A percentile compares a stretch with the other conserved stretches of the same genome.
These are phyloP conservation scores for Acmispon strigosus DNA, from an alignment of 306 rosid species.

Conservation along the genomic window DNA sequence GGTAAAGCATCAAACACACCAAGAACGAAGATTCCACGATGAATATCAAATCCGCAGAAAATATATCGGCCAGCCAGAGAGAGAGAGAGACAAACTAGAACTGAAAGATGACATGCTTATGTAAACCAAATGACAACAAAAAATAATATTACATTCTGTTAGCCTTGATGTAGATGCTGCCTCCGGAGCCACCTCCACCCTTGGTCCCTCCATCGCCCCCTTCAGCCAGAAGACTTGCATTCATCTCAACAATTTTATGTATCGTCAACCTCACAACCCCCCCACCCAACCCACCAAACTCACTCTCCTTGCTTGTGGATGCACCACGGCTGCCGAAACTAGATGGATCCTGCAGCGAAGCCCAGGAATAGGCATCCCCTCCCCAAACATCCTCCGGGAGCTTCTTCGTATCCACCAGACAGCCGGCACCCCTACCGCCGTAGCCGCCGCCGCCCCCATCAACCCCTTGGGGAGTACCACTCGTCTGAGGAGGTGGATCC, in stretches of 20 bases:
- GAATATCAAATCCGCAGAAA: not conserved
- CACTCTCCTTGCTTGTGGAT: conserved; percentile 68
- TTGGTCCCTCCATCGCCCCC: conserved; percentile 78
- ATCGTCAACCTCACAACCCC: conserved; percentile 57
- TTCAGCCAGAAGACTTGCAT: conserved; percentile 74
- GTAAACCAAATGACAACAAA: conserved; percentile 8
- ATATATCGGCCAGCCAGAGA: not conserved
- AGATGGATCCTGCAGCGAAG: conserved; percentile 63
- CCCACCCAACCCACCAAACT: conserved; percentile 90
- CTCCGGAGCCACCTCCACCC: conserved; percentile 99
- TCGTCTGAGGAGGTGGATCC: conserved; percentile 86
- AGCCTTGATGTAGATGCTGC: conserved; percentile 88
- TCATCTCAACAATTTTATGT: conserved; percentile 50
- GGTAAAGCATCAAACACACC: not conserved
- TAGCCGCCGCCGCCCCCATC: conserved; percentile 93
- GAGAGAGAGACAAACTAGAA: not conserved
- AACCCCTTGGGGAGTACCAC: conserved; percentile 87
- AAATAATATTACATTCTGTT: conserved; percentile 56
- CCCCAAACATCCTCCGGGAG: conserved; percentile 99
- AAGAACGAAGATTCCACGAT: not conserved
- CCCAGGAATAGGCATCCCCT: conserved; percentile 93
- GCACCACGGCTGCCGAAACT: conserved; percentile 88
- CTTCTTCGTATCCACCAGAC: conserved; percentile 64
- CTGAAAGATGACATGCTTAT: not conserved
- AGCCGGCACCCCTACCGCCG: conserved; percentile 96